Conservation (phyloP, 2,329 filamentous ascomycete species). For the Aspergillus sergii region DNA sequence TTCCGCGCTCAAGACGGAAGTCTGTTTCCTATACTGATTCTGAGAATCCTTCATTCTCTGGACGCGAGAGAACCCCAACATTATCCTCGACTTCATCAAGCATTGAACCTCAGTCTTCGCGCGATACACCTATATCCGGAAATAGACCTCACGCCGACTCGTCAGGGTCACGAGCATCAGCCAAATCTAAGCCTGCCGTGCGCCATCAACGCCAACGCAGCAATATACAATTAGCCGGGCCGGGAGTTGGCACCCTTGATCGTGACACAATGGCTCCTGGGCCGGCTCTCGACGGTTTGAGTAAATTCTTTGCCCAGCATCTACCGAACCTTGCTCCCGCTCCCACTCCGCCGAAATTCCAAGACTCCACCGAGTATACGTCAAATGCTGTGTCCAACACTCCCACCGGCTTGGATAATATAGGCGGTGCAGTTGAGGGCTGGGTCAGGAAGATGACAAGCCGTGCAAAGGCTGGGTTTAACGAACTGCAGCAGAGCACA, state of each 20-base stretch:
- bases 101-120: constrained; percentile 29
- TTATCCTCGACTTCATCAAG: constrained; percentile 30
- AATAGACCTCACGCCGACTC: constrained; percentile 33
- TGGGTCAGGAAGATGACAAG: constrained; percentile 83
- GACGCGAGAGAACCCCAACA: constrained; percentile 34
- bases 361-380: constrained; percentile 39
- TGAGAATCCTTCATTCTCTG: constrained; percentile 42
- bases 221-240: constrained; percentile 70
- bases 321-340: constrained; percentile 74
- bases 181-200: constrained; percentile 34
- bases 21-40: constrained; percentile 66
- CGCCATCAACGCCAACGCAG: constrained; percentile 46
- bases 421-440: constrained; percentile 83
- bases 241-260: constrained; percentile 83
- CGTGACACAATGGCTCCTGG: constrained; percentile 58
- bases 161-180: constrained; percentile 27
- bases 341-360: constrained; percentile 59
- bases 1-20: constrained; percentile 88
- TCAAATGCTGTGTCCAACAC: constrained; percentile 35
- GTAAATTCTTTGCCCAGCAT: constrained; percentile 80
- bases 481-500: constrained; percentile 41
- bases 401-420: constrained; percentile 68
- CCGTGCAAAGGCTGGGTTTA: constrained; percentile 43
- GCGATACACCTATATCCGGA: constrained; percentile 27
- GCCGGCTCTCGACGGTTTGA: constrained; percentile 81